These are phyloP conservation scores for Seiridium unicorne DNA, from an alignment of 2,329 filamentous ascomycete species.

Conservation along the genomic window DNA sequence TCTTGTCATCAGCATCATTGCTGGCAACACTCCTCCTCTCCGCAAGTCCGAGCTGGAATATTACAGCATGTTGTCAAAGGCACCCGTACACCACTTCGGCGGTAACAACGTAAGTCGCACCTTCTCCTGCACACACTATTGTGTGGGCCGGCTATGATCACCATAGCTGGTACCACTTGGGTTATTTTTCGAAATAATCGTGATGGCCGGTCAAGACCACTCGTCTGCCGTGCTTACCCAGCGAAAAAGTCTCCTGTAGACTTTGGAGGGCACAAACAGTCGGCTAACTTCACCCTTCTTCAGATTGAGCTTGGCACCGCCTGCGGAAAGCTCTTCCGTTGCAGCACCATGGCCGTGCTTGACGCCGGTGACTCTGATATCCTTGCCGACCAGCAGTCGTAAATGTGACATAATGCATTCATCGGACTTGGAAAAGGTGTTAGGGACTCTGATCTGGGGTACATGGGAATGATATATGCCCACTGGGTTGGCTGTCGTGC, in stretches of 20 bases:
- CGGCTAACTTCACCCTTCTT: slow-evolving; percentile 46
- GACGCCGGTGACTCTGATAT: slow-evolving; percentile 99
- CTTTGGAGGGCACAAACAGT: slow-evolving; percentile 82
- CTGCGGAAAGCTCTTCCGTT: slow-evolving; percentile 98
- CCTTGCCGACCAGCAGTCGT: slow-evolving; percentile 72
- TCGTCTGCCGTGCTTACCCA: slow-evolving; percentile 58
- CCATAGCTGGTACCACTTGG: background rate
- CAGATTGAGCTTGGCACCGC: slow-evolving; percentile 98
- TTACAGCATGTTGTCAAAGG: slow-evolving; percentile 91
- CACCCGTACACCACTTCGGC: slow-evolving; percentile 93
- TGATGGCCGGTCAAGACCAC: slow-evolving; percentile 7
- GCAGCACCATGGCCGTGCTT: slow-evolving; percentile 94
- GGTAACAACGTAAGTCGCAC: slow-evolving; percentile 91
- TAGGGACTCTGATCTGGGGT: slow-evolving; percentile 18
- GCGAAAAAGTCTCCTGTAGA: slow-evolving; percentile 81
- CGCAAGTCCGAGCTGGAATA: slow-evolving; percentile 98
- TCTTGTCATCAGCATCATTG: slow-evolving; percentile 50
- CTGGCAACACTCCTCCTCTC: slow-evolving; percentile 95
- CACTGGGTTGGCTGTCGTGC: background rate
- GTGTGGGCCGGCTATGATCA: background rate
- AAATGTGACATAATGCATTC: slow-evolving; percentile 32
- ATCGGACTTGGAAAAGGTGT: slow-evolving; percentile 22
- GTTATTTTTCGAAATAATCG: background rate
- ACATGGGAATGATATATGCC: slow-evolving; percentile 5
- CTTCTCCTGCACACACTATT: slow-evolving; percentile 7